Evolutionary conservation across 2,329 filamentous ascomycete genomes (phyloP).

Genomic region (Truncatella angustata): DNA sequence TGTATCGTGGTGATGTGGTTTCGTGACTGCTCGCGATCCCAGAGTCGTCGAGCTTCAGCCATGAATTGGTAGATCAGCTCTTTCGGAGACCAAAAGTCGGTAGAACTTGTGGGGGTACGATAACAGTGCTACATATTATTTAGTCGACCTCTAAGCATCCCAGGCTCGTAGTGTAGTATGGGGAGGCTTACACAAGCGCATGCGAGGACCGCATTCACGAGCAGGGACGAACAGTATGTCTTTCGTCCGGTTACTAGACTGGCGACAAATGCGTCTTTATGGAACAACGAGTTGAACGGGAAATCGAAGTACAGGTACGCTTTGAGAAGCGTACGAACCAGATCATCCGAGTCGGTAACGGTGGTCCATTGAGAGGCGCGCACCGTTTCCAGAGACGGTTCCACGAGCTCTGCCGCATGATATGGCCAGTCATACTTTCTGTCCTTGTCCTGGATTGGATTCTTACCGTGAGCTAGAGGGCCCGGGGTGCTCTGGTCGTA

Average conservation of each 20-base stretch:
- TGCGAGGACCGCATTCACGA: neutral
- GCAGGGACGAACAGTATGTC: neutral
- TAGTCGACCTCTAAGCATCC: neutral
- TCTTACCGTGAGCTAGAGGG: neutral
- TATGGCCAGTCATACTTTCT: constrained; percentile 1
- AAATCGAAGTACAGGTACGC: neutral
- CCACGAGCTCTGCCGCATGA: constrained; percentile 1
- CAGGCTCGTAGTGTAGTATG: too few relatives aligned
- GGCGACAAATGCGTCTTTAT: neutral
- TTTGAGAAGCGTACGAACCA: neutral
- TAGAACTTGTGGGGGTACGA: constrained; percentile 22
- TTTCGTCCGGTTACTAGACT: neutral
- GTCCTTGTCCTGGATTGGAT: neutral
- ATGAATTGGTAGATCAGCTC: constrained; percentile 33
- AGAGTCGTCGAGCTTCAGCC: constrained; percentile 33
- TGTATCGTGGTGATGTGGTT: constrained; percentile 31
- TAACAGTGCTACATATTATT: constrained; percentile 23
- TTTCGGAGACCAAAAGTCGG: constrained; percentile 32
- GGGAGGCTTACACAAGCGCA: neutral
- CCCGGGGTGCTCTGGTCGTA: neutral
- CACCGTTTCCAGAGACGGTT: neutral
- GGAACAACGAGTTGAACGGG: neutral
- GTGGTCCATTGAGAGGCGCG: neutral
- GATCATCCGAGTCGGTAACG: neutral
- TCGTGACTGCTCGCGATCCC: constrained; percentile 28